Base-by-base conservation (phyloP, 2,329 filamentous ascomycete species). In the Ophiostoma quercus region DNA sequence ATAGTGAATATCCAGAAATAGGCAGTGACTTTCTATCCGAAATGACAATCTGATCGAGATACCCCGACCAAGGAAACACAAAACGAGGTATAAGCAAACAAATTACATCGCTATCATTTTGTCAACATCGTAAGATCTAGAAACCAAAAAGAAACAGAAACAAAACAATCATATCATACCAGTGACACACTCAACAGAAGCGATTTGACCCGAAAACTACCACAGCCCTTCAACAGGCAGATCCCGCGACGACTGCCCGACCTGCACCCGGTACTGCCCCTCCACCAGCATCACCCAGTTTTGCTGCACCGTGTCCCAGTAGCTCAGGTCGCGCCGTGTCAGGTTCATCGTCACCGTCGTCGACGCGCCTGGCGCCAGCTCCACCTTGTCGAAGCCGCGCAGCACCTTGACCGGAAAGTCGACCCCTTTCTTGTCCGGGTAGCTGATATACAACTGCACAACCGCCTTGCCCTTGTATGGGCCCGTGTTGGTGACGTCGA, bases 311-410 rank as follows among this genome's bases (percentile, higher is more conserved):
- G 80, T 78, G 74, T 85, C 81, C 85, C 85, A 87, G 43, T 84
- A 82, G 73, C 82, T 84, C 37, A 87, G 71, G 74, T 87, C 85
- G 47, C 84, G 81, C 25, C 84, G 78, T 22, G 79, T 84, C 32
- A 87, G 73, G n/a, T 78, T 76, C 71, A 86, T 79, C 0, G 70
- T 77, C 16, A 84, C 77, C 2, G 75, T 79, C 86, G 75, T 75
- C 2, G 76, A 78, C 68, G 82, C 77, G 0, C 82, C 83, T 0
- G 83, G 81, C 3, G 82, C 79, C 19, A 92, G 78, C 34, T 80
- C 77, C 2, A 91, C 80, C 80, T 93, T 92, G 72, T 90, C 88
- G 75, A 93, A 93, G 39, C 90, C 90, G 16, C 91, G 85, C 25
- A 93, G 82, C n/a, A 88, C 87, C 70, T 84, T 84, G 1, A 87